Percentiles rank a stretch among this genome's conserved stretches.
Conservation (phyloP, 2,329 filamentous ascomycete species). For the Fusarium staphyleae region DNA sequence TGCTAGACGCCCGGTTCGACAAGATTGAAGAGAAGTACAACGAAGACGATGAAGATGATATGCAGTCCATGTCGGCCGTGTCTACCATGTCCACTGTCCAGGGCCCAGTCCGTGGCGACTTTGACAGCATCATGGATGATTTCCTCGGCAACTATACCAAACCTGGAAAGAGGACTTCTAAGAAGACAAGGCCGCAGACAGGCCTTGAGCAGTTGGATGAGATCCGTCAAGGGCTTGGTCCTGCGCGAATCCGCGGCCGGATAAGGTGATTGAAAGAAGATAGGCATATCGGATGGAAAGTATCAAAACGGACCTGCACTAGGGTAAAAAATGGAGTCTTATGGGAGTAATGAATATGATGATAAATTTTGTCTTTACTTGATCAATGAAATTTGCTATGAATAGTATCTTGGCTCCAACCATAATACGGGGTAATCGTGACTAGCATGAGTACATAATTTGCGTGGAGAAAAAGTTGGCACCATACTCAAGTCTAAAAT, state of each 20-base stretch:
- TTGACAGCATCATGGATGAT: conserved; percentile 90
- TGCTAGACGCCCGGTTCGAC: conserved; percentile 91
- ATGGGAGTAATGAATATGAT: conserved; percentile 16
- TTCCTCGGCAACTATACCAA: conserved; percentile 80
- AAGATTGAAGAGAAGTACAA: conserved; percentile 82
- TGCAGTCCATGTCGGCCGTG: conserved; percentile 65
- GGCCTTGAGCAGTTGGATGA: conserved; percentile 92
- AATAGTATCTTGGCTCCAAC: neutral
- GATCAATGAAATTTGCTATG: neutral
- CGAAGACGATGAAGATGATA: conserved; percentile 57
- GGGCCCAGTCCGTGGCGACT: conserved; percentile 76
- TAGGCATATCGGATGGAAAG: neutral
- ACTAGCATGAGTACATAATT: no score
- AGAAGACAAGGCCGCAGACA: conserved; percentile 80
- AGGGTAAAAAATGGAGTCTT: conserved; percentile 24
- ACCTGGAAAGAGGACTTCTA: conserved; percentile 75
- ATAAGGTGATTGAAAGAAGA: conserved; percentile 24
- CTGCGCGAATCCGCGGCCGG: conserved; percentile 65
- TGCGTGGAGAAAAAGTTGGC: no score
- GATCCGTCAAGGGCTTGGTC: conserved; percentile 80
- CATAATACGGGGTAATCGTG: no score
- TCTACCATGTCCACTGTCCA: conserved; percentile 71
- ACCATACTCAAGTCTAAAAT: no score
- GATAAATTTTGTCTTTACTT: neutral
- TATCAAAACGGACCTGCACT: neutral